Conservation (phyloP, 2,329 filamentous ascomycete species). For the Bipolaris oryzae region DNA sequence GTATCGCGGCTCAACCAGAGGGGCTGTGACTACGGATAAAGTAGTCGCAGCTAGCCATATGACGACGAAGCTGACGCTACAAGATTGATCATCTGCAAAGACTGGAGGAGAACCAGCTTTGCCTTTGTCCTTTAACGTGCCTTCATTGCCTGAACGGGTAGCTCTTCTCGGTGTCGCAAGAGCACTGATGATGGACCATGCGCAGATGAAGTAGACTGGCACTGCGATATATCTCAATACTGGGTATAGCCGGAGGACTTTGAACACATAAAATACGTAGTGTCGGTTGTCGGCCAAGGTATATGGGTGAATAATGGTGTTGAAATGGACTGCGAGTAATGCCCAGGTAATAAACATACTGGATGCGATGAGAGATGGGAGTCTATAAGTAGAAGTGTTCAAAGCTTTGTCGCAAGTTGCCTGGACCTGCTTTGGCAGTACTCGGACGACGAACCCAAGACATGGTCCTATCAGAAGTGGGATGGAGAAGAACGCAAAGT, state of each 20-base stretch:
- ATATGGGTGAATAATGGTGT: constrained; percentile 95
- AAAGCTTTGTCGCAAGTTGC: constrained; percentile 11
- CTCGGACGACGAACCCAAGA: constrained; percentile 44
- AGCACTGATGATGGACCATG: constrained; percentile 69
- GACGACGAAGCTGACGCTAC: constrained; percentile 57
- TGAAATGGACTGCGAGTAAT: constrained; percentile 68
- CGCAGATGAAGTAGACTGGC: constrained; percentile 72
- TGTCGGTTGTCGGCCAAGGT: constrained; percentile 95
- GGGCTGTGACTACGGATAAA: constrained; percentile 82
- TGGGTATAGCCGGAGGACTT: constrained; percentile 71
- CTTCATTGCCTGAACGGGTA: constrained; percentile 5
- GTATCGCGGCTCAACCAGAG: constrained; percentile 92
- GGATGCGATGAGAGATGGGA: constrained; percentile 36
- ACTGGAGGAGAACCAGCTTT: constrained; percentile 11
- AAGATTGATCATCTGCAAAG: constrained; percentile 15
- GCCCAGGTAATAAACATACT: constrained; percentile 48
- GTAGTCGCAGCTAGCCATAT: constrained; percentile 72
- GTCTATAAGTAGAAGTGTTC: neutral
- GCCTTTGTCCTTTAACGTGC: neutral
- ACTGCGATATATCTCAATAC: constrained; percentile 70
- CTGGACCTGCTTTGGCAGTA: constrained; percentile 25
- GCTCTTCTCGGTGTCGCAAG: constrained; percentile 55
- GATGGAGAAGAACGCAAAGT: constrained; percentile 86
- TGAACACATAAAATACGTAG: constrained; percentile 96
- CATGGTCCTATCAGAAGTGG: constrained; percentile 71